Conservation (phyloP, 768 basidiomycete genomes). For the Leccinum pellstonianum region DNA sequence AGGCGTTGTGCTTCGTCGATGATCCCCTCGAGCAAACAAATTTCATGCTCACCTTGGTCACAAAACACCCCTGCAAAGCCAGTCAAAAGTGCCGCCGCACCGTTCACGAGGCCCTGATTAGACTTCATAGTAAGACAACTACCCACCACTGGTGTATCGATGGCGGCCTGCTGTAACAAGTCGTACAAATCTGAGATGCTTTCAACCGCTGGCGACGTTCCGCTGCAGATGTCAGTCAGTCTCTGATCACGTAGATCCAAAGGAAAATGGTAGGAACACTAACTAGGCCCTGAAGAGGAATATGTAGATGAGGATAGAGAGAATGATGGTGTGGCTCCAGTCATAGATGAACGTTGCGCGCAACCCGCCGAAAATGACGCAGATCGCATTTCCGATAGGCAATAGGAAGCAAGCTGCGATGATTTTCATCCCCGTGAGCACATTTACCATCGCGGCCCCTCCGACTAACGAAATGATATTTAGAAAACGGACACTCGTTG, state of each 20-base stretch:
- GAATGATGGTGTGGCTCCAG: constrained; percentile 45
- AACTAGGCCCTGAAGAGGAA: constrained; percentile 36
- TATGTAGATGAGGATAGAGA: constrained; percentile 41
- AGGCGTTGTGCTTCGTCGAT: constrained; percentile 2
- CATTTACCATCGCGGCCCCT: constrained; percentile 45
- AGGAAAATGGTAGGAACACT: constrained; percentile 6
- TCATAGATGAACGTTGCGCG: constrained; percentile 47
- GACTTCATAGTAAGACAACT: constrained; percentile 60
- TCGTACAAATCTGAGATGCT: constrained; percentile 44
- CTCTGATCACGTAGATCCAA: not conserved
- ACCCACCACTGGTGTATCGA: constrained; percentile 46
- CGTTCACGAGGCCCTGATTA: constrained; percentile 44
- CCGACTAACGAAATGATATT: constrained; percentile 32
- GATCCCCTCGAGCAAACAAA: not conserved
- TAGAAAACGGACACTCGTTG: not conserved
- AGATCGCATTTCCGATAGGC: constrained; percentile 45
- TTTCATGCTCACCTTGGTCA: constrained; percentile 41
- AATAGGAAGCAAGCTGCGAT: constrained; percentile 45
- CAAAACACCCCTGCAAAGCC: constrained; percentile 51
- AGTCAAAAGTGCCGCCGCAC: constrained; percentile 36
- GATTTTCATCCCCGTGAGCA: constrained; percentile 46
- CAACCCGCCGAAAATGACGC: constrained; percentile 42
- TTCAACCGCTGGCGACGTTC: constrained; percentile 38
- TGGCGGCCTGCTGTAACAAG: constrained; percentile 45
- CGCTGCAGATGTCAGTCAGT: constrained; percentile 22